These are phyloP conservation scores for Pseudovirgaria hyperparasitica DNA, from an alignment of 2,329 filamentous ascomycete genomes.

Conservation along the genomic window DNA sequence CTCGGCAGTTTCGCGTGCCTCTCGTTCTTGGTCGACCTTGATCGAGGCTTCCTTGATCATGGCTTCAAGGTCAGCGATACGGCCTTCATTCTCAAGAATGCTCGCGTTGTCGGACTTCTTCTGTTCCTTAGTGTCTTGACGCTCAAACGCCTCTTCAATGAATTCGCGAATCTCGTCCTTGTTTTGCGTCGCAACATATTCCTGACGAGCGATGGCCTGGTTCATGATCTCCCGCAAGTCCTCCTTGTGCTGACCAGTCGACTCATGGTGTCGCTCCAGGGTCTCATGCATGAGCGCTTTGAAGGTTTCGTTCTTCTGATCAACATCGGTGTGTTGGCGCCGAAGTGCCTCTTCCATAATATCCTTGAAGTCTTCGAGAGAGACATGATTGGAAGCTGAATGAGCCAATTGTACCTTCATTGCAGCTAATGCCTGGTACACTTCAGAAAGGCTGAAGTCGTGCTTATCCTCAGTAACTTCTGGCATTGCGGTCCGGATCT, in stretches of 20 bases:
- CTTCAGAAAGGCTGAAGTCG: slow-evolving; percentile 10
- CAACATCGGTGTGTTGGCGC: slow-evolving; percentile 18
- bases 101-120: slow-evolving; percentile 17
- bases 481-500: too few species aligned
- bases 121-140: slow-evolving; percentile 17
- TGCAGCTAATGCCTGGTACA: slow-evolving; percentile 33
- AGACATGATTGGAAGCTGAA: slow-evolving; percentile 30
- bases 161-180: too few species aligned
- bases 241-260: too few species aligned
- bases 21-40: slow-evolving; percentile 26
- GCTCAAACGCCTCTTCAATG: slow-evolving; percentile 23
- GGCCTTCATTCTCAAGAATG: slow-evolving; percentile 18
- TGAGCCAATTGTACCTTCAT: slow-evolving; percentile 36
- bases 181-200: slow-evolving; percentile 7
- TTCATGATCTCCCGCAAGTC: slow-evolving; percentile 23
- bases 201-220: slow-evolving; percentile 15
- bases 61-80: slow-evolving; percentile 21
- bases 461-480: too few species aligned
- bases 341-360: slow-evolving; percentile 24
- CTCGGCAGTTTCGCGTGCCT: slow-evolving; percentile 29
- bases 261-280: neutral
- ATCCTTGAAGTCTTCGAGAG: slow-evolving; percentile 30
- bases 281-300: slow-evolving; percentile 17
- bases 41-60: slow-evolving; percentile 20
- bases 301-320: slow-evolving; percentile 8